Evolutionary conservation across 805 yeast genomes (phyloP).

Genomic region (Saccharomycopsis schoenii): DNA sequence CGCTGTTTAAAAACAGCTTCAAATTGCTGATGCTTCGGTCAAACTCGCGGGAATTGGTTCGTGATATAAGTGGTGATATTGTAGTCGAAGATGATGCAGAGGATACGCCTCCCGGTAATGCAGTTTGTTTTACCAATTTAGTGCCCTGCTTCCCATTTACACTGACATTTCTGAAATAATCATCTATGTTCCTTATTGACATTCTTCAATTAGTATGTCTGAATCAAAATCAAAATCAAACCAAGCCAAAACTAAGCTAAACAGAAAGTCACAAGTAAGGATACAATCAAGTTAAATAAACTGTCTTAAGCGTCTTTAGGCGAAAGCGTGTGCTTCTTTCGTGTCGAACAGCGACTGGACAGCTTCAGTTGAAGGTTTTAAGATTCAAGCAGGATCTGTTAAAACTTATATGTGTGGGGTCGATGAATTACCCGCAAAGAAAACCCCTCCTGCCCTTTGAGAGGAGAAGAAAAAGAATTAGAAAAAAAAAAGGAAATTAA

Average conservation of each 20-base stretch:
- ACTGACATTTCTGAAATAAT: background rate
- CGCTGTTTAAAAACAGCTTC: background rate
- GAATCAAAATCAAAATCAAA: too few relatives aligned
- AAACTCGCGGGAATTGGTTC: constrained; percentile 14
- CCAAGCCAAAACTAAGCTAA: too few relatives aligned
- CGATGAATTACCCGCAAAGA: background rate
- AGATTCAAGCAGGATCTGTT: background rate
- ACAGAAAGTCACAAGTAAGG: too few relatives aligned
- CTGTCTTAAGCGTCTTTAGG: too few relatives aligned
- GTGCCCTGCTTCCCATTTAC: background rate
- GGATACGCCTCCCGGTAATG: background rate
- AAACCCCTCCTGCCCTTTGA: background rate
- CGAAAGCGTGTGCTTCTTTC: background rate
- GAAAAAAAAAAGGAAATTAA: background rate
- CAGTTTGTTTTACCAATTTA: background rate
- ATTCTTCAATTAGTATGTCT: background rate
- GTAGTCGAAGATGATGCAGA: background rate
- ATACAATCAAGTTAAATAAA: too few relatives aligned
- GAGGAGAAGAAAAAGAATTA: background rate
- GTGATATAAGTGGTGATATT: constrained; percentile 8
- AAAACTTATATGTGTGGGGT: background rate
- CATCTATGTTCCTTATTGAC: background rate
- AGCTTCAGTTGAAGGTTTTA: too few relatives aligned
- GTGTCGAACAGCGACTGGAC: background rate
- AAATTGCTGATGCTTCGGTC: constrained; percentile 1